phyloP scores from a whole-genome alignment of 257 asterid species.

The Haberlea rhodopensis region DNA sequence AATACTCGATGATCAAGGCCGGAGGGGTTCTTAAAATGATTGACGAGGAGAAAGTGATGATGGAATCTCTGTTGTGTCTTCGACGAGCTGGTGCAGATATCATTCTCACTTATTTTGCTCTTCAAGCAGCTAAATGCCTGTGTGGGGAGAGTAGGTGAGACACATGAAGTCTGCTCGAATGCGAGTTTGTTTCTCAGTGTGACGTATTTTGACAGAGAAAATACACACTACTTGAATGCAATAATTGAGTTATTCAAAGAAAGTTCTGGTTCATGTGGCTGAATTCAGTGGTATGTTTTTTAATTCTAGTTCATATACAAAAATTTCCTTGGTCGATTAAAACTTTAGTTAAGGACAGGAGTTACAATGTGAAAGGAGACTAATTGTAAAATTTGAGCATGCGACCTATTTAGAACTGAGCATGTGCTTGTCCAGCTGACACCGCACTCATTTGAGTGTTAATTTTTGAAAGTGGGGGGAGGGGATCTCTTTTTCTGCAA shows the following conservation, averaged over 20 bases:
- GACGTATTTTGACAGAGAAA: constrained; percentile 19
- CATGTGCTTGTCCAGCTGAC: too few relatives aligned
- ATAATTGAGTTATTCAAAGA: not conserved
- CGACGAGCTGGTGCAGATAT: constrained; percentile 97
- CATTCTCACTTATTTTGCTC: constrained; percentile 83
- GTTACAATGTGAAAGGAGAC: too few relatives aligned
- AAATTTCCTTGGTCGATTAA: too few relatives aligned
- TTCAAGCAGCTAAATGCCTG: constrained; percentile 76
- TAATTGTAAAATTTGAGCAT: too few relatives aligned
- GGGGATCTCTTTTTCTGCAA: too few relatives aligned
- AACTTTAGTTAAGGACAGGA: too few relatives aligned
- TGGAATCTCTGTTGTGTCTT: constrained; percentile 89
- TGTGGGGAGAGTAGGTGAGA: constrained; percentile 74
- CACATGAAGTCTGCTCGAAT: not conserved
- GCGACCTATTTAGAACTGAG: too few relatives aligned
- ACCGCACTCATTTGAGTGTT: too few relatives aligned
- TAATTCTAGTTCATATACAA: too few relatives aligned
- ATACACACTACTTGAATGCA: too few relatives aligned
- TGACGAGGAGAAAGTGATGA: constrained; percentile 87
- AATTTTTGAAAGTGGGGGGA: too few relatives aligned
- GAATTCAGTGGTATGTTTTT: not conserved
- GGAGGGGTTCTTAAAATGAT: constrained; percentile 88
- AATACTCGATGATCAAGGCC: constrained; percentile 95
- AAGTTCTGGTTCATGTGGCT: not conserved
- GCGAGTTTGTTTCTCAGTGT: not conserved